Conservation (phyloP, 2,329 filamentous ascomycete species). For the Ophiocordyceps unilateralis region DNA sequence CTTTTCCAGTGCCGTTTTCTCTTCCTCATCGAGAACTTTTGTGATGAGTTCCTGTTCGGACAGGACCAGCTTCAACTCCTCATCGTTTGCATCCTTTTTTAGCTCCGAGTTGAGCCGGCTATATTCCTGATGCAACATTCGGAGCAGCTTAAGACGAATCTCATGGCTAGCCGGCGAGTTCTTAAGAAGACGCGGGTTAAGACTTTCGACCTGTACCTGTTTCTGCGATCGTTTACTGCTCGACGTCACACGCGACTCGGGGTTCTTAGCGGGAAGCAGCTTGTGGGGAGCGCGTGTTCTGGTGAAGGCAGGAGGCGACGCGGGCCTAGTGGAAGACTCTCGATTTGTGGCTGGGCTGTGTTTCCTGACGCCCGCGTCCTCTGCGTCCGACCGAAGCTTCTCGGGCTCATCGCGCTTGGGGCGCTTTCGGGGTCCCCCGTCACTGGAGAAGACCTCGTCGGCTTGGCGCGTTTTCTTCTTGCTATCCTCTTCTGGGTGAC, state of each 20-base stretch:
- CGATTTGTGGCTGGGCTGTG: background rate
- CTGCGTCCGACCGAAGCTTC: background rate
- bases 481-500: conserved; percentile 19
- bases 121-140: conserved; percentile 48
- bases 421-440: conserved; percentile 15
- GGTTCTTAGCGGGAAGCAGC: background rate
- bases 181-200: conserved; percentile 51
- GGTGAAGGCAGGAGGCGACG: conserved; percentile 16
- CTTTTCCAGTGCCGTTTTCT: conserved; percentile 51
- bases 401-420: conserved; percentile 7
- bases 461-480: background rate
- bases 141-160: conserved; percentile 38
- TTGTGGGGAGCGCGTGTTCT: background rate
- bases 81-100: conserved; percentile 28
- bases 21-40: conserved; percentile 60
- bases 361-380: background rate
- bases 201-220: conserved; percentile 25
- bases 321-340: conserved; percentile 10
- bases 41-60: conserved; percentile 50
- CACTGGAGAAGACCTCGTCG: conserved; percentile 1
- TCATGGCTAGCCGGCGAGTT: conserved; percentile 38
- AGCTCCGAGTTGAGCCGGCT: conserved; percentile 49
- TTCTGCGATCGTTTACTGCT: conserved; percentile 2
- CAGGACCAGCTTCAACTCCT: conserved; percentile 35
- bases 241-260: background rate